A percentile compares a stretch with the other conserved stretches of the same genome.
Conservation (phyloP, 352 stramenopile species). For the Paralagenidium karlingii region DNA sequence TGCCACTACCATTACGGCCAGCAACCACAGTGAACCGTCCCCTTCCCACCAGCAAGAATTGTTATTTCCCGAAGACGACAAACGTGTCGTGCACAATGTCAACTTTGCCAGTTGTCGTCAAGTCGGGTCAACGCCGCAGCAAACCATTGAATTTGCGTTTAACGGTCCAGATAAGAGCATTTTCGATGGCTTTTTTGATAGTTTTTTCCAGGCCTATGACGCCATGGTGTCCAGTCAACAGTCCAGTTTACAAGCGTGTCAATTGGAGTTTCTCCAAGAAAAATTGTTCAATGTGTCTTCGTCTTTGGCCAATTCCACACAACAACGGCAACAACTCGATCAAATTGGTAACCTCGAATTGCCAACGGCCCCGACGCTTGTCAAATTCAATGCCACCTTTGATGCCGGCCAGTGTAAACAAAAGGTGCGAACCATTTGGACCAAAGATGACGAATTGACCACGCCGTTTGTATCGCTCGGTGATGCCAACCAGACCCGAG, state of each 20-base stretch:
- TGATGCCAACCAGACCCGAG: slow-evolving; percentile 24
- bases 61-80: too few relatives aligned
- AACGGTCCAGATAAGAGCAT: slow-evolving; percentile 17
- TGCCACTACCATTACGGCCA: too few relatives aligned
- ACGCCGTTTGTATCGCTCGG: slow-evolving; percentile 54
- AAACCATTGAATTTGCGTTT: too few relatives aligned
- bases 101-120: too few relatives aligned
- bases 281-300: too few relatives aligned
- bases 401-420: slow-evolving; percentile 29
- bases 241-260: slow-evolving; percentile 43
- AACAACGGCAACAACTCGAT: slow-evolving; percentile 5
- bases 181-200: slow-evolving; percentile 39
- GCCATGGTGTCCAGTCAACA: slow-evolving; percentile 43
- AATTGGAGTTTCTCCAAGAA: slow-evolving; percentile 54
- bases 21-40: too few relatives aligned
- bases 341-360: slow-evolving; percentile 13
- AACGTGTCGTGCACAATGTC: too few relatives aligned
- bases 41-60: too few relatives aligned
- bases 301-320: too few relatives aligned
- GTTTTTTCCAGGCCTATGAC: slow-evolving; percentile 51
- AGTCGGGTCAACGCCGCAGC: too few relatives aligned
- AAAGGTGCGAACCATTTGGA: slow-evolving; percentile 31
- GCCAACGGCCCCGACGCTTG: slow-evolving; percentile 32
- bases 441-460: slow-evolving; percentile 40
- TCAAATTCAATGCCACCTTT: slow-evolving; percentile 23